These are phyloP conservation scores for Solanum hybrid DNA, from an alignment of 305 asterid species.

Conservation along the genomic window DNA sequence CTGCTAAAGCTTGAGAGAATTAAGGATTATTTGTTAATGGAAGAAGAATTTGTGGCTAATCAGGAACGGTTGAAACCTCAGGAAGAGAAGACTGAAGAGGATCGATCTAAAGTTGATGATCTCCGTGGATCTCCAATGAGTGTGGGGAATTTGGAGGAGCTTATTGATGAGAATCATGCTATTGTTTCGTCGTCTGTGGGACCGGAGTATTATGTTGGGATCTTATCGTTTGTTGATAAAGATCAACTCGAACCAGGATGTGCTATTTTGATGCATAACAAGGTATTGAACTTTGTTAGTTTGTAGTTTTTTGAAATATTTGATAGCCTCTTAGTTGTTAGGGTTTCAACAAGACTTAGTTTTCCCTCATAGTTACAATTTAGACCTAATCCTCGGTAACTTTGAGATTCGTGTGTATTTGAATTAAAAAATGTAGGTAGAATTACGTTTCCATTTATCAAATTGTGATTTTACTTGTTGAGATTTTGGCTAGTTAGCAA, in stretches of 20 bases:
- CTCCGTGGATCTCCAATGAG: conserved; percentile 91
- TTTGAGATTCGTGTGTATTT: neutral
- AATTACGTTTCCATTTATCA: neutral
- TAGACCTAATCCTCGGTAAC: neutral
- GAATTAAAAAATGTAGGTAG: neutral
- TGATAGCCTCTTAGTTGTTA: neutral
- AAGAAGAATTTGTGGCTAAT: conserved; percentile 86
- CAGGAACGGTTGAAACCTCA: conserved; percentile 91
- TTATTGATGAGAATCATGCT: conserved; percentile 26
- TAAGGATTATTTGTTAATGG: conserved; percentile 85
- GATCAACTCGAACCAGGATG: conserved; percentile 29
- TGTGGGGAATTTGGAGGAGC: conserved; percentile 54
- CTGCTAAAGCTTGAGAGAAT: conserved; percentile 72
- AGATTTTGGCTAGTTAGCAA: neutral
- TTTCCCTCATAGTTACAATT: neutral
- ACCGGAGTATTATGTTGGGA: conserved; percentile 26
- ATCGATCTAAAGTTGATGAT: conserved; percentile 84
- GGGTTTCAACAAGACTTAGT: neutral
- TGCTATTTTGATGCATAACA: conserved; percentile 28
- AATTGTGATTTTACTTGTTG: neutral
- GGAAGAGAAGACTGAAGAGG: conserved; percentile 98
- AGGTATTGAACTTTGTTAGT: conserved; percentile 8
- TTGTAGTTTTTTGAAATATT: neutral
- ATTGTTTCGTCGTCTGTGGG: conserved; percentile 28
- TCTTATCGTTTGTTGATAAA: conserved; percentile 24